Base-by-base conservation (phyloP, 306 rosid species). In the Vigna radiata region DNA sequence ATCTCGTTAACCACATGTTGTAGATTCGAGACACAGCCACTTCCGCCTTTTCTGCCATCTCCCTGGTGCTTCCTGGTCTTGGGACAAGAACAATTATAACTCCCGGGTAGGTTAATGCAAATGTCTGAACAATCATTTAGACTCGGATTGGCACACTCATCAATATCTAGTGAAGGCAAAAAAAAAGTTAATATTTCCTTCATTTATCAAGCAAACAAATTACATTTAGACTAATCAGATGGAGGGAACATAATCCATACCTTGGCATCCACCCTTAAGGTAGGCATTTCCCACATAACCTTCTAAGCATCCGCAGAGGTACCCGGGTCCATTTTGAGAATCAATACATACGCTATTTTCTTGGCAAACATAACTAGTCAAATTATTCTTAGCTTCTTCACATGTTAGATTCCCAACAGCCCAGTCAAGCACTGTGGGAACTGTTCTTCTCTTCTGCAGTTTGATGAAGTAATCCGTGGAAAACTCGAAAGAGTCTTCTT, bases 261-360 rank as follows among this genome's bases (percentile, higher is more conserved):
- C 88, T 58, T 70, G 25, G 41, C 90, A 86, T 21, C 85, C 89
- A 7, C 55, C 9, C 41, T 17, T 19, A 11, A 84, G 79, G 75
- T 83, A 89, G 5, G 87, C 85, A 46, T 77, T 89, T 17, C 91
- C 91, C 13, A 5, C 8, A 69, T 58, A 56, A 68, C 76, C 82
- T 44, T 9, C 6, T 19, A 16, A 8, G 53, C 82, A 78, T 18
- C 10, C 60, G 8, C 82, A 78, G 17, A 69, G 44, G 14, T 78
- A 78, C 36, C 82, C 82, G 5, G 63, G 8, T 19, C 43, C 73
- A 5, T 55, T 69, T n/a, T 70, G 31, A n/a, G 75, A 70, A n/a
- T 70, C 48, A 70, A 70, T 17, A 50, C 75, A 70, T 0, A n/a
- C 17, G 11, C 62, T 70, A 50, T 70, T 70, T 70, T 1, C 62